phyloP scores from a whole-genome alignment of 2,329 filamentous ascomycete species.

The Aspergillus fischeri region DNA sequence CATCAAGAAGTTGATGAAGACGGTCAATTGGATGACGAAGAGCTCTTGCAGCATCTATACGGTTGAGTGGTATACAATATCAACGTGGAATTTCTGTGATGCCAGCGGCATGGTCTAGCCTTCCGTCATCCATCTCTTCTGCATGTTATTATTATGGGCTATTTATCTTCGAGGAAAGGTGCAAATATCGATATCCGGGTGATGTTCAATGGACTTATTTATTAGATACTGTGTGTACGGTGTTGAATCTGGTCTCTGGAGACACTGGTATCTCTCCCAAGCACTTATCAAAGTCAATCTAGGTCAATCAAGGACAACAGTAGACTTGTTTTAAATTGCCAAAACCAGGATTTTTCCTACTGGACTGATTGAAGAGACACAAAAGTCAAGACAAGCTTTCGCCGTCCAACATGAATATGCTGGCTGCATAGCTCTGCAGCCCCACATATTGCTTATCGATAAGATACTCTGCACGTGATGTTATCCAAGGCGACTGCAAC shows the following conservation, averaged over 20 bases:
- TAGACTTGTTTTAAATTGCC: too few species aligned
- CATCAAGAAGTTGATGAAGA: slow-evolving; percentile 28
- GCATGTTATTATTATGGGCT: background rate
- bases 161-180: background rate
- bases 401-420: background rate
- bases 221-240: background rate
- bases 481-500: slow-evolving; percentile 13
- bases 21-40: slow-evolving; percentile 48
- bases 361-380: too few species aligned
- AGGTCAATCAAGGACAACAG: too few species aligned
- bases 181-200: slow-evolving; percentile 13
- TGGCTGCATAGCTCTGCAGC: background rate
- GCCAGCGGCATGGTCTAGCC: background rate
- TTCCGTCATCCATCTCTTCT: background rate
- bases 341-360: too few species aligned
- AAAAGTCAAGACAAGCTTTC: background rate
- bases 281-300: too few species aligned
- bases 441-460: slow-evolving; percentile 21
- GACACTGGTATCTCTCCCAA: background rate
- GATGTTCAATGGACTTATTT: background rate
- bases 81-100: background rate
- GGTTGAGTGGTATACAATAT: background rate
- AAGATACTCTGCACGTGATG: slow-evolving; percentile 16
- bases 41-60: slow-evolving; percentile 12
- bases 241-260: background rate